Percentiles rank a stretch among this genome's conserved stretches.
These are phyloP conservation scores for Oxytropis ochrocephala DNA, from an alignment of 306 rosid species.

Conservation along the genomic window DNA sequence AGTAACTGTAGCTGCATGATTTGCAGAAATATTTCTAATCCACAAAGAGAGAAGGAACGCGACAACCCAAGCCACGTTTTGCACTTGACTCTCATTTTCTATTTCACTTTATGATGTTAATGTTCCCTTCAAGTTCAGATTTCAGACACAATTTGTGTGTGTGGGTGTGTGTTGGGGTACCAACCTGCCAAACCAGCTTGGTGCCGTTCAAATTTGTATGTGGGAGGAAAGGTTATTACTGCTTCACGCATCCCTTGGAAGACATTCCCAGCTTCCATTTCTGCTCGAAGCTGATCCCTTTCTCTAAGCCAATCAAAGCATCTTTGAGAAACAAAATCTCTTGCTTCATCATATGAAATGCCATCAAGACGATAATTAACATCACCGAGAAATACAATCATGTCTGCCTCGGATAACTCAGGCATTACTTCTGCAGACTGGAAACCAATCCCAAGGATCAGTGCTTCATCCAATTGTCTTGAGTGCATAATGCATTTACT, in stretches of 20 bases:
- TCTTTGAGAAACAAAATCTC: slow-evolving; percentile 97
- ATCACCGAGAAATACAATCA: slow-evolving; percentile 95
- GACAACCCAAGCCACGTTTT: not conserved
- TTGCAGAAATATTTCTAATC: slow-evolving; percentile 39
- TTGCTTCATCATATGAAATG: slow-evolving; percentile 90
- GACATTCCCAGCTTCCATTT: slow-evolving; percentile 93
- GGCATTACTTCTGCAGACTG: slow-evolving; percentile 66
- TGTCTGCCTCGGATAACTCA: slow-evolving; percentile 85
- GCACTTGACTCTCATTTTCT: not conserved
- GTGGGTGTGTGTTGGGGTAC: not conserved
- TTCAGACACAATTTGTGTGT: not conserved
- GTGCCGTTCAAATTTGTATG: slow-evolving; percentile 91
- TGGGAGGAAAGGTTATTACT: slow-evolving; percentile 79
- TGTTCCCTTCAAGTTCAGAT: not conserved
- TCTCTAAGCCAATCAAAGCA: slow-evolving; percentile 97
- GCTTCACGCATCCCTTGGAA: slow-evolving; percentile 99
- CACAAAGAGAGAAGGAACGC: not conserved
- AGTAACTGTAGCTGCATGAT: slow-evolving; percentile 8
- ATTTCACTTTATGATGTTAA: not conserved
- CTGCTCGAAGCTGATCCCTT: slow-evolving; percentile 90
- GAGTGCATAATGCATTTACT: slow-evolving; percentile 17
- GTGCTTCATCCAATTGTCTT: slow-evolving; percentile 22
- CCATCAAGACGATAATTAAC: slow-evolving; percentile 88
- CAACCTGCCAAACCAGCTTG: slow-evolving; percentile 96
- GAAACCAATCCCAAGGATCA: slow-evolving; percentile 37